These are phyloP conservation scores for Blepharisma japonicum DNA, from an alignment of 73 alveolate species.

Conservation along the genomic window DNA sequence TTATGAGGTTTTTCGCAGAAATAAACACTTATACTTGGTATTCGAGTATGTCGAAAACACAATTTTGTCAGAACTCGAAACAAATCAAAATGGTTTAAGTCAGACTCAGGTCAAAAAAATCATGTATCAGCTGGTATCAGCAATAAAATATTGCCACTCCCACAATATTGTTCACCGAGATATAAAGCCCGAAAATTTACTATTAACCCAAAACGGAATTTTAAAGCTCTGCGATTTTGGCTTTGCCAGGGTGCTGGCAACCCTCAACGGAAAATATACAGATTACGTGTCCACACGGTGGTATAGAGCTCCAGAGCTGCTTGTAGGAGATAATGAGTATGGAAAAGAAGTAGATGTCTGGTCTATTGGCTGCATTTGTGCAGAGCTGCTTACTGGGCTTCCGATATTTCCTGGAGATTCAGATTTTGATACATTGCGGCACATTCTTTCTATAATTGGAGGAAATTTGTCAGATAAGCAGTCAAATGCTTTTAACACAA, in stretches of 20 bases:
- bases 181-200: conserved; percentile 83
- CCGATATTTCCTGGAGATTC: conserved; percentile 10
- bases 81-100: conserved; percentile 67
- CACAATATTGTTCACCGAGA: conserved; percentile 88
- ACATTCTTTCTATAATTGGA: too few relatives aligned
- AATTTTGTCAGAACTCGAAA: conserved; percentile 80
- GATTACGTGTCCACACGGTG: too few relatives aligned
- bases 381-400: conserved; percentile 6
- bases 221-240: conserved; percentile 88
- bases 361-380: background rate
- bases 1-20: conserved; percentile 73
- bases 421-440: background rate
- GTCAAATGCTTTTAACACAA: too few relatives aligned
- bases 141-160: conserved; percentile 71
- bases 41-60: conserved; percentile 88
- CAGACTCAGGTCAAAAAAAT: too few relatives aligned
- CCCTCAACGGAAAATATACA: background rate
- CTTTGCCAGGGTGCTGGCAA: conserved; percentile 47
- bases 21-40: conserved; percentile 79
- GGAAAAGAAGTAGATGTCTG: too few relatives aligned
- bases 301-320: too few relatives aligned
- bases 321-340: too few relatives aligned
- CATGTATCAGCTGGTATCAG: conserved; percentile 34
- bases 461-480: too few relatives aligned
- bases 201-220: conserved; percentile 68